Base-by-base conservation (phyloP, 2,329 filamentous ascomycete species). In the Ascochyta koolunga region DNA sequence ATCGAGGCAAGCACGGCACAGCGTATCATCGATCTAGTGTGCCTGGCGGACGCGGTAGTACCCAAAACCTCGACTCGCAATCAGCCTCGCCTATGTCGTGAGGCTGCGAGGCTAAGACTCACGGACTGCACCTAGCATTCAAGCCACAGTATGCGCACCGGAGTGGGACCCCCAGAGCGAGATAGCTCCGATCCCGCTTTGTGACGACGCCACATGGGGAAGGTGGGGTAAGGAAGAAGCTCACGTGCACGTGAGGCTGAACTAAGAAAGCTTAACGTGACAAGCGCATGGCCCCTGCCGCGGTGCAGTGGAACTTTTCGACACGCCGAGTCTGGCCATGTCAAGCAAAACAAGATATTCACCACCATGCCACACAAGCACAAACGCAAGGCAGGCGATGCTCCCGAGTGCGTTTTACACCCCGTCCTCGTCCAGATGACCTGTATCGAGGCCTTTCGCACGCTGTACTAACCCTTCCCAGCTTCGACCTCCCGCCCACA, bases 291-390 rank as follows among this genome's bases (percentile, higher is more conserved):
- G 50, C 21, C 48, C 48, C 55, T 58, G 50, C 38, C 47, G 42
- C 32, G 41, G 35, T 37, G 27, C 25, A 33, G 43, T n/a, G 39
- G 40, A 38, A 39, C 16, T 36, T 46, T 53, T 41, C 35, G 42
- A 36, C 27, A 42, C 42, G 39, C 9, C 9, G 22, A 27, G 46
- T 32, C 40, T 38, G 16, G 39, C n/a, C 32, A 31, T 37, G 11
- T 24, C 22, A 22, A 42, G 19, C 13, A 37, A 5, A 22, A 15
- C 38, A 7, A 42, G 37, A 9, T 22, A 32, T n/a, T 18, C 41
- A 13, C 37, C 39, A 60, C 54, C 29, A 96, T 96, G 91, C 91
- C 91, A 73, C 90, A 93, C 78, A 96, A 96, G 77, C 91, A 96
- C 74, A 93, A 89, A 59, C 83, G 89, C 61, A 84, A 84, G 60